Conservation (phyloP, 2,329 filamentous ascomycete genomes). For the Lachnellula willkommii region DNA sequence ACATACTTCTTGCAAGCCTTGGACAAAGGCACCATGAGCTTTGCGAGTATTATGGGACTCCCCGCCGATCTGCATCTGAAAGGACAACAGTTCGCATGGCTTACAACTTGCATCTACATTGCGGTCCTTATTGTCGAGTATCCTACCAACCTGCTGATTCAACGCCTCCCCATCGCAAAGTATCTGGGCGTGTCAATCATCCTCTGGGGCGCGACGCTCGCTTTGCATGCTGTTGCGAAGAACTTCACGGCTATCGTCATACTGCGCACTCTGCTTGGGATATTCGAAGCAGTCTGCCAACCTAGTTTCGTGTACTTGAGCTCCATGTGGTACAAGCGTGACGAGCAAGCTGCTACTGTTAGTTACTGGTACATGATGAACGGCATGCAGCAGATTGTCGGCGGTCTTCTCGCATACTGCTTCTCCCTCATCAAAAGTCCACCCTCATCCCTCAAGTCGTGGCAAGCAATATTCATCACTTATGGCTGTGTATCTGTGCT, state of each 20-base stretch:
- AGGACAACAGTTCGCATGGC: constrained; percentile 40
- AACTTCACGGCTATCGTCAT: constrained; percentile 56
- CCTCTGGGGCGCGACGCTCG: constrained; percentile 53
- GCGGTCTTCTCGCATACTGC: constrained; percentile 58
- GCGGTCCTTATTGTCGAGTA: constrained; percentile 33
- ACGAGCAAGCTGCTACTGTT: constrained; percentile 58
- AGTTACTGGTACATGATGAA: constrained; percentile 70
- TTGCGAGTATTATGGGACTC: constrained; percentile 28
- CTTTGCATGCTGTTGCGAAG: constrained; percentile 56
- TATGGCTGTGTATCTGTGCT: constrained; percentile 41
- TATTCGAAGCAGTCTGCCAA: constrained; percentile 63
- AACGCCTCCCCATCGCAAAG: constrained; percentile 34
- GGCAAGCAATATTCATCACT: constrained; percentile 53
- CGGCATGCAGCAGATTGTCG: constrained; percentile 62
- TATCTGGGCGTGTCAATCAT: constrained; percentile 28
- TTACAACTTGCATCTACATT: constrained; percentile 27
- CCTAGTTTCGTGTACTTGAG: constrained; percentile 64
- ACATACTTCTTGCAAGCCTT: constrained; percentile 43
- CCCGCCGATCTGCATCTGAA: constrained; percentile 22
- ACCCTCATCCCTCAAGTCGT: constrained; percentile 47
- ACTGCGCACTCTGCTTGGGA: constrained; percentile 60
- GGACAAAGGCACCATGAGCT: constrained; percentile 29
- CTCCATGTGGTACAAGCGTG: constrained; percentile 67
- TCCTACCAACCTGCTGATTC: constrained; percentile 35
- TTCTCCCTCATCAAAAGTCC: constrained; percentile 43